Evolutionary conservation across 2,329 filamentous ascomycete genomes (phyloP).

Genomic region (Xylaria sp.): DNA sequence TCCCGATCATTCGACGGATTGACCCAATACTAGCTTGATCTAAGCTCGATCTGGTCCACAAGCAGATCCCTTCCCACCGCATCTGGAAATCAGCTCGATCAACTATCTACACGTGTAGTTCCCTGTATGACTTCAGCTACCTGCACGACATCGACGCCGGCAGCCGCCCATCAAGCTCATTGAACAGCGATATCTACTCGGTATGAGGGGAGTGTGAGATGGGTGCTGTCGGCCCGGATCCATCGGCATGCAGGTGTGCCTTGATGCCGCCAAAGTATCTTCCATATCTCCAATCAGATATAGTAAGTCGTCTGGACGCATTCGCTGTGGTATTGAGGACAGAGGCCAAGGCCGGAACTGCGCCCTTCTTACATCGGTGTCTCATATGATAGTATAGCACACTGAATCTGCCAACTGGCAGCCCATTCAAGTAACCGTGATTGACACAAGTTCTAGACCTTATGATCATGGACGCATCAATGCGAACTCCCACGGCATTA

Average conservation of each 20-base stretch:
- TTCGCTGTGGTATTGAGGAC: not conserved
- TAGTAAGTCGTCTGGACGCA: not conserved
- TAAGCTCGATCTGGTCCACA: constrained; percentile 17
- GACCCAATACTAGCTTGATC: not conserved
- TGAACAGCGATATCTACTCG: not conserved
- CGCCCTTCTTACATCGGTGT: not conserved
- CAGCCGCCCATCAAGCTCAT: constrained; percentile 10
- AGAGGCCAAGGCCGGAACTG: not conserved
- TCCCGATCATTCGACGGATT: too few relatives aligned
- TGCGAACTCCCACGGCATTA: not conserved
- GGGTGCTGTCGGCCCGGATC: not conserved
- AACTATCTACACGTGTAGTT: constrained; percentile 16
- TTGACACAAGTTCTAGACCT: constrained; percentile 2
- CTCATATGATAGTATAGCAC: not conserved
- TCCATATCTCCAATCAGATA: not conserved
- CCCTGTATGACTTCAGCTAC: constrained; percentile 7
- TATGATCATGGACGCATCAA: not conserved
- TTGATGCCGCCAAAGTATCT: not conserved
- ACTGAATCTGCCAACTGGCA: not conserved
- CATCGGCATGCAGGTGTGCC: not conserved
- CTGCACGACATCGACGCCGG: constrained; percentile 4
- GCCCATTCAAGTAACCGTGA: not conserved
- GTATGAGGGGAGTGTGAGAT: not conserved
- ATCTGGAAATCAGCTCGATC: constrained; percentile 14
- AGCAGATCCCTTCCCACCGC: constrained; percentile 12